phyloP scores from a whole-genome alignment of 106 monocot species.

The Acorus gramineus region DNA sequence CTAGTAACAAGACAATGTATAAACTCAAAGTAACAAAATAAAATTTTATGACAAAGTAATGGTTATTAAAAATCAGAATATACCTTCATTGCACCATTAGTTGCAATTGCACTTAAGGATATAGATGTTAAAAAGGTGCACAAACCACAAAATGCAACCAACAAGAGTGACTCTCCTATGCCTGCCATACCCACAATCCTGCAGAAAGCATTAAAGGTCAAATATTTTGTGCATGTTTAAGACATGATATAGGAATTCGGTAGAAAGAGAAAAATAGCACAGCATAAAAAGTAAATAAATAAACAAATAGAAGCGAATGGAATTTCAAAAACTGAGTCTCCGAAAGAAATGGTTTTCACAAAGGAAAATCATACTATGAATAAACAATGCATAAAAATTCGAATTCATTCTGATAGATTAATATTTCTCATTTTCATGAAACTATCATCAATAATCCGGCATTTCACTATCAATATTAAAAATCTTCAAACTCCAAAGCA shows the following conservation, averaged over 20 bases:
- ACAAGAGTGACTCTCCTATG: constrained; percentile 65
- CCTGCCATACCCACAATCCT: constrained; percentile 99
- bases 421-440: no score
- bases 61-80: neutral
- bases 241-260: neutral
- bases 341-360: no score
- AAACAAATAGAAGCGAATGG: no score
- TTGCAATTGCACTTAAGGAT: constrained; percentile 98
- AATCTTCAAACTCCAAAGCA: no score
- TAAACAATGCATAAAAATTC: no score
- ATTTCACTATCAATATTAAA: no score
- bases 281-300: no score
- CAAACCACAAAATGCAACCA: constrained; percentile 84
- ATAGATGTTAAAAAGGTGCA: constrained; percentile 93
- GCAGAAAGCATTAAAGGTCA: constrained; percentile 10
- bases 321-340: no score
- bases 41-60: neutral
- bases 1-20: no score
- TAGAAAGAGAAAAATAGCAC: neutral
- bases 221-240: neutral
- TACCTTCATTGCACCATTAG: constrained; percentile 99
- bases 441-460: no score
- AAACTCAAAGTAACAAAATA: neutral
- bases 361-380: no score
- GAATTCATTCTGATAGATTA: no score